Evolutionary conservation across 1,284 basidiomycete genomes (phyloP), one percentile per base, ranked within the genome.

Genomic region (Termitomyces sp.): DNA sequence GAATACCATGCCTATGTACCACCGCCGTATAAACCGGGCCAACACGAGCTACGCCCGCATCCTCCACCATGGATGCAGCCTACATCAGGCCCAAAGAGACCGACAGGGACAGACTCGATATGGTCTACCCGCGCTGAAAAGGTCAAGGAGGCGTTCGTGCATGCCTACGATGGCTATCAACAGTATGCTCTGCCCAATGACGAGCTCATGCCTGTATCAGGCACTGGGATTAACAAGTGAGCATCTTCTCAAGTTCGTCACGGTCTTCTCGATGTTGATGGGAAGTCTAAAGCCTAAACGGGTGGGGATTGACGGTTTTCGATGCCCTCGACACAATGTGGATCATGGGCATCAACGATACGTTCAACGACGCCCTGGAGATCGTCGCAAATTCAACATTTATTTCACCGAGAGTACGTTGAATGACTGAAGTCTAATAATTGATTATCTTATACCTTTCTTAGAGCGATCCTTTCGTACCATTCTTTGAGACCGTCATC

Each of bases 261-360:
- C 21, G 21, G 21, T 33, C 26, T 42, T 33, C 14, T 33, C 31
- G 24, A 41, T 16, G 34, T 35, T 49, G 24, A 43, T 34, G 28
- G 40, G 45, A 10, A 46, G 46, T n/a, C 65, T 66, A 56, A 69
- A 83, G 80, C 58, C 79, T 83, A 61, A 83, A 84, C 62, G 83
- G 87, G 34, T 93, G 90, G 90, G 86, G 86, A 37, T 80, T 90
- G 0, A 84, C 86, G 0, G 74, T 90, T 52, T 78, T 86, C 55
- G 86, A 89, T 62, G 74, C 80, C 4, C 73, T 93, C 50, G 89
- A 91, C 62, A 92, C 90, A 0, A 81, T 93, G 66, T 81, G 87
- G 62, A 70, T 72, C 41, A 72, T 74, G 72, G 70, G 65, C 19
- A 59, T 74, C 1, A 62, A 78, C 18, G 75, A 84, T 34, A 79